phyloP scores from a whole-genome alignment of 805 yeast genomes.

The Hanseniaspora nectarophila region DNA sequence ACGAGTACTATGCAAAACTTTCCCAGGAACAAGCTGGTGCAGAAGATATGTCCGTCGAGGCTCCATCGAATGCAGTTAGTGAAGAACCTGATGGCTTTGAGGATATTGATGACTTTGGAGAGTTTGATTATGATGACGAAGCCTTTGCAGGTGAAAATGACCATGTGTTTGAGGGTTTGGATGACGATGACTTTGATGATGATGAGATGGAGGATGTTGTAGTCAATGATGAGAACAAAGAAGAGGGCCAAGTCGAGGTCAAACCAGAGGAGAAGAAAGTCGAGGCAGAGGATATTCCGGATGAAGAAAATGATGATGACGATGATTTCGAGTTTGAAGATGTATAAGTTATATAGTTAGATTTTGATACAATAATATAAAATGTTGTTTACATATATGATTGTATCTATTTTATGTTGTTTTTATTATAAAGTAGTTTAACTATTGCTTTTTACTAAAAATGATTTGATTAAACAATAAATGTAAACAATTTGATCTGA shows the following conservation, averaged over 20 bases:
- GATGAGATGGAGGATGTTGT: constrained; percentile 10
- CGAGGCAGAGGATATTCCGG: background rate
- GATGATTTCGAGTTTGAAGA: constrained; percentile 30
- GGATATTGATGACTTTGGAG: constrained; percentile 19
- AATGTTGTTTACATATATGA: too few relatives aligned
- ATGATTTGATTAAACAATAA: too few relatives aligned
- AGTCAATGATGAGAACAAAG: background rate
- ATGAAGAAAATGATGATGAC: constrained; percentile 24
- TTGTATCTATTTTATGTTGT: too few relatives aligned
- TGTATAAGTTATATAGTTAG: constrained; percentile 18
- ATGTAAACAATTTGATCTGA: background rate
- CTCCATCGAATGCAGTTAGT: constrained; percentile 30
- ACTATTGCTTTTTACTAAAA: too few relatives aligned
- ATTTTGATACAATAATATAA: too few relatives aligned
- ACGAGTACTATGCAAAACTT: constrained; percentile 66
- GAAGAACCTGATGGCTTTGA: constrained; percentile 22
- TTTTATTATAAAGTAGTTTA: too few relatives aligned
- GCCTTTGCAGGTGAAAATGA: constrained; percentile 13
- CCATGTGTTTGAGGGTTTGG: constrained; percentile 19
- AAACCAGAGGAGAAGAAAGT: background rate
- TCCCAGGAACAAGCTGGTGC: constrained; percentile 53
- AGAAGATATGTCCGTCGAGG: constrained; percentile 22
- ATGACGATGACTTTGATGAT: constrained; percentile 16
- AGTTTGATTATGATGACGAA: constrained; percentile 17
- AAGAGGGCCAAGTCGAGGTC: background rate